Conservation (phyloP, 108 stramenopile species). For the Skeletonema marinoi region DNA sequence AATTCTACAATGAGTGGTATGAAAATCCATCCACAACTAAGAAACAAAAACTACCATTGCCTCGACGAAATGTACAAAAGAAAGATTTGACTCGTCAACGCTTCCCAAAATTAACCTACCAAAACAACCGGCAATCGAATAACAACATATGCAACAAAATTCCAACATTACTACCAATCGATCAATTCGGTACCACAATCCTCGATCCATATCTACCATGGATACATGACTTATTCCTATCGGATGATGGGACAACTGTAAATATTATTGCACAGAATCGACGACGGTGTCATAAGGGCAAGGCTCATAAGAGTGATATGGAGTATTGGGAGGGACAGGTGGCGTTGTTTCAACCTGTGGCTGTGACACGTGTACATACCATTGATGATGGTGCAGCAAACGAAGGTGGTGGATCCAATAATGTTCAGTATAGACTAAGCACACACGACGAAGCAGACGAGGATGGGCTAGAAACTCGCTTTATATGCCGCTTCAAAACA, state of each 20-base stretch:
- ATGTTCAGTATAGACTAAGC: slow-evolving; percentile 63
- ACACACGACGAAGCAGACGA: slow-evolving; percentile 76
- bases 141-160: slow-evolving; percentile 22
- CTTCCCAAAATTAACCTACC: slow-evolving; percentile 35
- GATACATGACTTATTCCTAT: slow-evolving; percentile 70
- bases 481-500: slow-evolving; percentile 77
- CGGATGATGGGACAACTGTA: slow-evolving; percentile 35
- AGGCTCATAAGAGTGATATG: slow-evolving; percentile 40
- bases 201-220: slow-evolving; percentile 70
- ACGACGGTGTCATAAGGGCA: slow-evolving; percentile 69
- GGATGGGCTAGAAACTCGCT: slow-evolving; percentile 79
- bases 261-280: slow-evolving; percentile 69
- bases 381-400: not conserved
- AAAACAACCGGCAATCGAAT: too few species aligned
- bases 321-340: slow-evolving; percentile 74
- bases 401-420: not conserved
- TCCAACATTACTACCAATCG: slow-evolving; percentile 54
- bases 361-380: slow-evolving; percentile 40
- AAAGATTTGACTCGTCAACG: slow-evolving; percentile 19
- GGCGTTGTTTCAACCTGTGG: slow-evolving; percentile 67
- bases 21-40: slow-evolving; percentile 11
- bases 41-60: slow-evolving; percentile 33
- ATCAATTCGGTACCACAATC: slow-evolving; percentile 55
- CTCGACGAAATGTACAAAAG: slow-evolving; percentile 8
- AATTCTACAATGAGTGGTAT: slow-evolving; percentile 38